Evolutionary conservation across 805 yeast species (phyloP), one percentile per base, ranked within the genome.

Genomic region (Scheffersomyces lignosus): DNA sequence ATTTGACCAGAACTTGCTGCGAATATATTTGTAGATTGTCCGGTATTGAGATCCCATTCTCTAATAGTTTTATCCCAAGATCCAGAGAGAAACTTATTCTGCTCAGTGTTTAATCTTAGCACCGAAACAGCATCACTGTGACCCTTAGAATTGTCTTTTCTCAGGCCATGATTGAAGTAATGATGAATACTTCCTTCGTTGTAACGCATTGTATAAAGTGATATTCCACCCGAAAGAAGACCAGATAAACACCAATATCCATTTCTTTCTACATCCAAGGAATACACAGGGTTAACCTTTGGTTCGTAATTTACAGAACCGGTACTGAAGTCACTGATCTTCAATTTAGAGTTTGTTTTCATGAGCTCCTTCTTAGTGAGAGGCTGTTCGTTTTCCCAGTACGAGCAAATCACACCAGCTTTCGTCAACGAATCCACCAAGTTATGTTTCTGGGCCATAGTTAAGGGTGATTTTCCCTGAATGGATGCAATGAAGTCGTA

Each of bases 341-440:
- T 64, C 29, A 68, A 39, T 39, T 66, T 68, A 4, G 72, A 68
- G 45, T 68, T 66, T 15, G 47, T 29, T 18, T 66, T 74, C 59
- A 44, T 55, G 31, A 49, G 53, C 41, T 70, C 69, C 40, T 71
- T 54, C 43, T 66, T 67, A 22, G 70, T 62, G 38, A 78, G 66
- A 0, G 98, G 97, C 51, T 89, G 87, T 63, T 93, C 98, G 60
- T 93, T 93, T 54, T 91, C 98, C 96, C 97, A 93, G 64, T 88
- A 91, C 0, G 93, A 83, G 12, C 75, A 56, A 4, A 90, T 63
- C 4, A 87, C 82, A 5, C 98, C 99, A 0, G 89, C 93, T 52
- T 84, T 83, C 6, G 84, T 75, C 22, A 93, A 78, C 1, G 93
- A 77, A 56, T 93, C 99, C 16, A 88, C 88, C 33, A 89, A 70